Percentiles rank a stretch among this genome's conserved stretches.
Evolutionary conservation across 2,329 filamentous ascomycete species (phyloP).

Genomic region (Cytospora chrysosperma): DNA sequence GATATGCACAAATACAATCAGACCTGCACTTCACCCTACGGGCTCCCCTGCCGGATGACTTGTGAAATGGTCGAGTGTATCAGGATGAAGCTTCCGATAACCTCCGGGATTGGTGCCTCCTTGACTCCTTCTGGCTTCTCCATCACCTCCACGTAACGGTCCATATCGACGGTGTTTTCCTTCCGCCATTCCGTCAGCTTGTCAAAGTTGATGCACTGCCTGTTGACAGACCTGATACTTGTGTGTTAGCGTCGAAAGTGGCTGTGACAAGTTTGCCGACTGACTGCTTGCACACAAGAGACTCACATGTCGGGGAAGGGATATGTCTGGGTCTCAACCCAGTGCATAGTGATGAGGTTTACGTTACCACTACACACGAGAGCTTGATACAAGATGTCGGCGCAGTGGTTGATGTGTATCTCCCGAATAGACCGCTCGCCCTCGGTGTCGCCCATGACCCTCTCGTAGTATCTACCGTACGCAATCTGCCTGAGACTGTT

Average conservation of each 20-base stretch:
- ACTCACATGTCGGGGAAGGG: conserved; percentile 36
- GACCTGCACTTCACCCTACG: neutral
- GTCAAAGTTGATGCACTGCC: conserved; percentile 37
- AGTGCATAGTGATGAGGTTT: conserved; percentile 37
- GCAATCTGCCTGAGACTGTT: conserved; percentile 33
- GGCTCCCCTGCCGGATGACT: neutral
- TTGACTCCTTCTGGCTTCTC: conserved; percentile 13
- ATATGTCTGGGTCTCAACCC: conserved; percentile 32
- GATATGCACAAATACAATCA: too few relatives aligned
- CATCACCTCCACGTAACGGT: conserved; percentile 27
- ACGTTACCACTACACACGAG: conserved; percentile 36
- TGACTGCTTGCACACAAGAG: too few relatives aligned
- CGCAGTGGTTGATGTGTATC: conserved; percentile 38
- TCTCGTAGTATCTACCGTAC: conserved; percentile 30
- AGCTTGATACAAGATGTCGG: conserved; percentile 36
- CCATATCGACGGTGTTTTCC: conserved; percentile 27
- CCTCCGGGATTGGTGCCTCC: neutral
- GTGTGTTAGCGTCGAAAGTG: neutral
- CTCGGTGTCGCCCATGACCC: conserved; percentile 24
- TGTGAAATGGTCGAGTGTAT: neutral
- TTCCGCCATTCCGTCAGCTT: conserved; percentile 27
- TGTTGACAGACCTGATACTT: conserved; percentile 27
- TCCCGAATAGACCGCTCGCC: conserved; percentile 17
- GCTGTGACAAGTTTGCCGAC: neutral
- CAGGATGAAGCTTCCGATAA: neutral